Base-by-base conservation (phyloP, 2,329 filamentous ascomycete genomes). In the Atkinsonella hypoxylon region DNA sequence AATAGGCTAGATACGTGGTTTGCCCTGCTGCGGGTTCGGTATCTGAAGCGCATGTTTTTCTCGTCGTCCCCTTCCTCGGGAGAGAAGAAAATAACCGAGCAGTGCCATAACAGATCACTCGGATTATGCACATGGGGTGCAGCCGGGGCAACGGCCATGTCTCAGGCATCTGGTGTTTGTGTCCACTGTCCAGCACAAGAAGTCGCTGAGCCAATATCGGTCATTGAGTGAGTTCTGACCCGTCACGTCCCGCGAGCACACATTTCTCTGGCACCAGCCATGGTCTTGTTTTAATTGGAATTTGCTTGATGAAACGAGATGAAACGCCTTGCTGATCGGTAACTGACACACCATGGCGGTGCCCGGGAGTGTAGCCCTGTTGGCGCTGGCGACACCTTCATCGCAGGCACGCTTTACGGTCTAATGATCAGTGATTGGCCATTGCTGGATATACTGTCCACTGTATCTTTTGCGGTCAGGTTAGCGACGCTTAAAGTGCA, bases 301-400 rank as follows among this genome's bases (percentile, higher is more conserved):
- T 36, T 36, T 3, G 32, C 32, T 12, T 8, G 32, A 15, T 36
- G 4, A 2, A 11, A 31, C 7, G 30, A 9, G 20, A 22, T 8
- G 12, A 44, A 22, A 38, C 40, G 18, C 18, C 8, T 26, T 17
- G 48, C 48, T 46, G 12, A 50, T 36, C n/a, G 12, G 9, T 38
- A 31, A 31, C 26, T 26, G 18, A 4, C n/a, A 12, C 41, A 2
- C 10, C 36, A 36, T 34, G 8, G 40, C 32, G 26, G n/a, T 26
- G 11, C 10, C 30, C 26, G 22, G 22, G 15, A 20, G 13, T 13
- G 62, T 62, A 87, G 84, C 62, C 75, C 83, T 6, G 76, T 88
- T 54, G 85, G 85, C 50, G 85, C 85, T 42, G 85, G 85, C 56
- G 85, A 89, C 61, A 87, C 85, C 0, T 89, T 89, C 59, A 78